Evolutionary conservation across 2,329 filamentous ascomycete species (phyloP).

Genomic region (Neocucurbitaria cava): DNA sequence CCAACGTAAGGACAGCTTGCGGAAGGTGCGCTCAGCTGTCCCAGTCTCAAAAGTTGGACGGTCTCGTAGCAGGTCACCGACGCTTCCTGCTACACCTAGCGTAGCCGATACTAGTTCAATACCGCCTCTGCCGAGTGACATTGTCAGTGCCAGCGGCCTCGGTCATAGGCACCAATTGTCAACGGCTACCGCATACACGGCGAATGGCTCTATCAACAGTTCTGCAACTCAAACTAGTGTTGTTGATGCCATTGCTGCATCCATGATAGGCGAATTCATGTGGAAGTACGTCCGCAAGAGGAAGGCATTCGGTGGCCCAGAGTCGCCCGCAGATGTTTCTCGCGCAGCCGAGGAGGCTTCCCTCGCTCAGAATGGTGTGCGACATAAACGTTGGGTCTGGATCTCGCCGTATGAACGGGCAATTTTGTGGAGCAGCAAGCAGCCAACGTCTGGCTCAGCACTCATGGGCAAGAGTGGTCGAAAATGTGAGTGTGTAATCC

Average conservation of each 20-base stretch:
- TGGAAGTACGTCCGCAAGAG: conserved; percentile 87
- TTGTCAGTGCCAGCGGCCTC: conserved; percentile 59
- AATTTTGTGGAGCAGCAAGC: conserved; percentile 98
- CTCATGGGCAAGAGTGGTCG: conserved; percentile 93
- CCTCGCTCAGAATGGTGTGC: conserved; percentile 72
- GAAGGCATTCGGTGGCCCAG: conserved; percentile 86
- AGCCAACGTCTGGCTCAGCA: conserved; percentile 85
- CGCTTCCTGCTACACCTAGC: conserved; percentile 72
- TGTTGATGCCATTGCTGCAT: conserved; percentile 95
- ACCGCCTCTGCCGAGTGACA: conserved; percentile 76
- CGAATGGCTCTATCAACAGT: conserved; percentile 63
- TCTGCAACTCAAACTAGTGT: conserved; percentile 75
- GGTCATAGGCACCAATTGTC: conserved; percentile 66
- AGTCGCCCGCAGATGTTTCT: conserved; percentile 58
- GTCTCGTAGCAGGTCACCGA: conserved; percentile 59
- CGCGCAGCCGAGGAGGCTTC: conserved; percentile 61
- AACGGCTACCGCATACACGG: conserved; percentile 65
- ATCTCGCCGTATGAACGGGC: conserved; percentile 94
- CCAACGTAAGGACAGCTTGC: conserved; percentile 66
- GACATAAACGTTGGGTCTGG: conserved; percentile 99
- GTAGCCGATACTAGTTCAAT: conserved; percentile 72
- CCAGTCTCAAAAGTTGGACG: conserved; percentile 64
- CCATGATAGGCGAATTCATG: conserved; percentile 99
- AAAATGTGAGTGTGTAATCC: conserved; percentile 73
- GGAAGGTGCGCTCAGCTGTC: conserved; percentile 85